Evolutionary conservation across 768 basidiomycete species (phyloP).

Genomic region (Auriscalpium microsporum): DNA sequence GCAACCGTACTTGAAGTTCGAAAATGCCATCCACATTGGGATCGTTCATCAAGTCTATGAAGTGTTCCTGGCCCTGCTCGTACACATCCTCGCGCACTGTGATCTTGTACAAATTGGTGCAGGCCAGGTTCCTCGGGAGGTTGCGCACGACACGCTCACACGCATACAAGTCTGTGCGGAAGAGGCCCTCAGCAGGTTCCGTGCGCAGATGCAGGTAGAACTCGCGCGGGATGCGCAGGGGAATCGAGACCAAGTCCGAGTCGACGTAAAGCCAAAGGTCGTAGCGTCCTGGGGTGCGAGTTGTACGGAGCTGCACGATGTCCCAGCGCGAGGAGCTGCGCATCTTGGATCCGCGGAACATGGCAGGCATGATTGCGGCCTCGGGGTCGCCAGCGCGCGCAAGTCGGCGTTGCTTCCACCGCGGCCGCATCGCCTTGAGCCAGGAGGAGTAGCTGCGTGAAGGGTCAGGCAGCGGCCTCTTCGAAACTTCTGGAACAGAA

Average conservation of each 20-base stretch:
- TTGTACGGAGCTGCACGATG: conserved; percentile 80
- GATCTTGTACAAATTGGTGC: conserved; percentile 75
- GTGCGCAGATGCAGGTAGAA: conserved; percentile 90
- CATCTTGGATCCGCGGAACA: conserved; percentile 60
- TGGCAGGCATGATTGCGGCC: conserved; percentile 49
- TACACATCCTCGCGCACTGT: conserved; percentile 78
- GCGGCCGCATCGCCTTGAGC: conserved; percentile 65
- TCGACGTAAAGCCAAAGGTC: conserved; percentile 84
- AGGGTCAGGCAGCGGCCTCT: conserved; percentile 52
- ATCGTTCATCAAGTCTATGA: conserved; percentile 86
- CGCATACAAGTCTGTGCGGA: conserved; percentile 60
- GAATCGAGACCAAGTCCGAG: conserved; percentile 66
- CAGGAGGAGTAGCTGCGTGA: conserved; percentile 61
- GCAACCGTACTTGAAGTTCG: conserved; percentile 68
- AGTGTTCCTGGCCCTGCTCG: conserved; percentile 80
- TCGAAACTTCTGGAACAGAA: conserved; percentile 19
- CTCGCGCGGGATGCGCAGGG: conserved; percentile 80
- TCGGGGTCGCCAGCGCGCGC: conserved; percentile 29
- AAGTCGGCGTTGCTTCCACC: conserved; percentile 62
- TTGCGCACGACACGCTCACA: conserved; percentile 66
- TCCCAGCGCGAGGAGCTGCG: conserved; percentile 77
- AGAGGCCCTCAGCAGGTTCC: conserved; percentile 53
- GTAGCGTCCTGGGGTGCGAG: conserved; percentile 71
- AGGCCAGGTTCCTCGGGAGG: conserved; percentile 71
- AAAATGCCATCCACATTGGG: conserved; percentile 93